Percentiles rank a stretch among this genome's conserved stretches.
These are phyloP conservation scores for Erigeron canadensis DNA, from an alignment of 129 eudicot species.

Conservation along the genomic window DNA sequence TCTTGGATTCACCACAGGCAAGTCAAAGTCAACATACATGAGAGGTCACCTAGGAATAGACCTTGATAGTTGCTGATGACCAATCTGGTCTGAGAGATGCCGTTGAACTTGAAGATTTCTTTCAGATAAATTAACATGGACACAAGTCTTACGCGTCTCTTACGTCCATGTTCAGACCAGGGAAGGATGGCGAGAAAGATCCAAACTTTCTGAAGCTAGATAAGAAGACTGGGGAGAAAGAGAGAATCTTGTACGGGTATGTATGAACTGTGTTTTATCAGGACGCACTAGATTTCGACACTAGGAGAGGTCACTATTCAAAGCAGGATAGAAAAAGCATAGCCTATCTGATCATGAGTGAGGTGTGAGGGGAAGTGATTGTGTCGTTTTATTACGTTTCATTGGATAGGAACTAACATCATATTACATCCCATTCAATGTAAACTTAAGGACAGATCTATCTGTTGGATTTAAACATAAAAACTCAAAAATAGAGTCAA, in stretches of 20 bases:
- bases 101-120: slow-evolving; percentile 58
- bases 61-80: slow-evolving; percentile 59
- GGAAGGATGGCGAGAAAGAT: slow-evolving; percentile 64
- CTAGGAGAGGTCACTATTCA: slow-evolving; percentile 62
- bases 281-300: slow-evolving; percentile 68
- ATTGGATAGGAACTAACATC: slow-evolving; percentile 28
- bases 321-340: slow-evolving; percentile 52
- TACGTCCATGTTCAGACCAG: slow-evolving; percentile 37
- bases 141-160: slow-evolving; percentile 57
- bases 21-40: slow-evolving; percentile 74
- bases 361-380: neutral
- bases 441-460: too few species aligned
- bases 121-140: slow-evolving; percentile 74
- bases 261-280: slow-evolving; percentile 71
- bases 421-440: slow-evolving; percentile 10
- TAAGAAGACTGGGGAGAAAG: slow-evolving; percentile 65
- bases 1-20: slow-evolving; percentile 71
- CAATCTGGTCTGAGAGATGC: slow-evolving; percentile 76
- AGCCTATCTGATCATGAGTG: neutral
- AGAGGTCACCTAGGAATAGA: slow-evolving; percentile 84
- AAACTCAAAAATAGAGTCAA: too few species aligned
- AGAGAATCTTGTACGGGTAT: slow-evolving; percentile 75
- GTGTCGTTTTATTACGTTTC: slow-evolving; percentile 23
- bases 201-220: slow-evolving; percentile 69
- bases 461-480: too few species aligned